Evolutionary conservation across 108 stramenopile species (phyloP).

Genomic region (Cylindrotheca closterium): DNA sequence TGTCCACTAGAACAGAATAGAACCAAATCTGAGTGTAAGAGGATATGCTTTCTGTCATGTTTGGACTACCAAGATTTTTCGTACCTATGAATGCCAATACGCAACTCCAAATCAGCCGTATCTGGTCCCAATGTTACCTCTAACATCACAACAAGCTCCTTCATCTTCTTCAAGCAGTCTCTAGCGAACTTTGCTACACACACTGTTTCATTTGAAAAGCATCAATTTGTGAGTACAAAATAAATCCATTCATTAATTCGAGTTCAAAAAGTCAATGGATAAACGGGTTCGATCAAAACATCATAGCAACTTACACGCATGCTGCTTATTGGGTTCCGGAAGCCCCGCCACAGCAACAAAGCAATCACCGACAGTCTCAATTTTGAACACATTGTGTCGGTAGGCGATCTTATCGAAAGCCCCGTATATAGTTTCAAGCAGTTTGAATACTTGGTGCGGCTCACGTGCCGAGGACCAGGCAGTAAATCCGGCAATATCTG

Average conservation of each 20-base stretch:
- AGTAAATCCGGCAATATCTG: background rate
- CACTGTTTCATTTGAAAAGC: too few relatives aligned
- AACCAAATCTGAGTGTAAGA: background rate
- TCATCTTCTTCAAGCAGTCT: constrained; percentile 5
- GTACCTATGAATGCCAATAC: constrained; percentile 6
- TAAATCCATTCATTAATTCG: too few relatives aligned
- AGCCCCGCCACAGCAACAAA: background rate
- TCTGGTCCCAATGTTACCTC: constrained; percentile 6
- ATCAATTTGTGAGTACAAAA: too few relatives aligned
- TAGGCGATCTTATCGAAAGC: background rate
- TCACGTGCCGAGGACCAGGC: background rate
- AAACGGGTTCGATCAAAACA: too few relatives aligned
- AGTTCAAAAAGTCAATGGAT: too few relatives aligned
- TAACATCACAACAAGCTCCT: background rate
- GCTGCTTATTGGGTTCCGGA: background rate
- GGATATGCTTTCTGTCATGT: too few relatives aligned
- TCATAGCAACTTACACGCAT: too few relatives aligned
- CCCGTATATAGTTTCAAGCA: background rate
- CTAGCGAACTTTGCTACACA: background rate
- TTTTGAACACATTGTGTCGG: background rate
- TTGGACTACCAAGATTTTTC: background rate
- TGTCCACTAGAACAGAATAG: constrained; percentile 1
- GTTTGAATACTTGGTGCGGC: background rate
- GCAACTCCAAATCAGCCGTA: background rate
- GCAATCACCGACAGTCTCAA: background rate